Evolutionary conservation across 1,139 yeast species (phyloP).

Genomic region (Arxiozyma slooffiae): DNA sequence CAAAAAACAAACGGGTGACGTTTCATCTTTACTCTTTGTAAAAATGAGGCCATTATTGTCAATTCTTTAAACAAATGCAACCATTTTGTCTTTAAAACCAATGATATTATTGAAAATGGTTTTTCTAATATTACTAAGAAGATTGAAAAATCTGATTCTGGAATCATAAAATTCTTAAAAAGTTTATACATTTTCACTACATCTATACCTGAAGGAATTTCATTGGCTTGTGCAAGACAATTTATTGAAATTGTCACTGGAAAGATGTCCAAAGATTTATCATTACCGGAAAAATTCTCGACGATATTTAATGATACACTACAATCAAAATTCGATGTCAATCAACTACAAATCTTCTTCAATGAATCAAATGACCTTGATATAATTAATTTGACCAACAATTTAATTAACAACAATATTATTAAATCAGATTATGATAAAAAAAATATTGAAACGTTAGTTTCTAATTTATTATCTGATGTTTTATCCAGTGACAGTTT

Average conservation of each 20-base stretch:
- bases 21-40: constrained; percentile 34
- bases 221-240: constrained; percentile 12
- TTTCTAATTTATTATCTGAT: constrained; percentile 13
- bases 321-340: constrained; percentile 26
- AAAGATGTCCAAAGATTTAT: constrained; percentile 12
- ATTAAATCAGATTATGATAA: constrained; percentile 1
- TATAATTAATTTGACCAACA: constrained; percentile 18
- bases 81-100: constrained; percentile 24
- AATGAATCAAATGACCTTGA: constrained; percentile 29
- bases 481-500: constrained; percentile 19
- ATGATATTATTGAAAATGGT: constrained; percentile 20
- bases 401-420: constrained; percentile 21
- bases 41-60: constrained; percentile 22
- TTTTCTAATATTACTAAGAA: constrained; percentile 20
- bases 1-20: constrained; percentile 48
- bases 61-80: constrained; percentile 22
- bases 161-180: constrained; percentile 18
- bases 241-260: constrained; percentile 20
- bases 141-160: constrained; percentile 10
- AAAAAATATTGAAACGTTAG: constrained; percentile 18
- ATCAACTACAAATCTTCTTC: constrained; percentile 27
- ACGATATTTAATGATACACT: constrained; percentile 32
- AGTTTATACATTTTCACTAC: constrained; percentile 22
- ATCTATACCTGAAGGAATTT: constrained; percentile 17
- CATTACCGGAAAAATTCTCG: constrained; percentile 26